phyloP scores from a whole-genome alignment of 73 alveolate species.

The Strombidium stylifer region DNA sequence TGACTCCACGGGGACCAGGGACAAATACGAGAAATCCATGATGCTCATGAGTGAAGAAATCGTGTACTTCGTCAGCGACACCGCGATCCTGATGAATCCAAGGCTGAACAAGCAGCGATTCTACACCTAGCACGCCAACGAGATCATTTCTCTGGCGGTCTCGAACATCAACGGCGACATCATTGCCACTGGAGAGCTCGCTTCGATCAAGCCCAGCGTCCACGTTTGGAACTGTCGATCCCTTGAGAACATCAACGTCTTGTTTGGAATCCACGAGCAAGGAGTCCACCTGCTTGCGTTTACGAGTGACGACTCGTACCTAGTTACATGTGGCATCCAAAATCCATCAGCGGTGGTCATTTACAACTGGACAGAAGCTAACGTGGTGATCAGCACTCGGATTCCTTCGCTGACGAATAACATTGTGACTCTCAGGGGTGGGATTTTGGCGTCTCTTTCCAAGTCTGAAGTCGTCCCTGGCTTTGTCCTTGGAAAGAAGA shows the following conservation, averaged over 20 bases:
- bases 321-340: constrained; percentile 83
- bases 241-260: constrained; percentile 69
- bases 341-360: constrained; percentile 75
- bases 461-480: constrained; percentile 11
- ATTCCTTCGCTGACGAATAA: constrained; percentile 55
- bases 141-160: constrained; percentile 81
- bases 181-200: constrained; percentile 78
- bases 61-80: constrained; percentile 84
- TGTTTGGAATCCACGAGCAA: constrained; percentile 89
- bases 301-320: constrained; percentile 59
- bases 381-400: constrained; percentile 62
- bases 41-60: constrained; percentile 68
- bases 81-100: constrained; percentile 81
- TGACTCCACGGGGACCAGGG: constrained; percentile 66
- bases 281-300: constrained; percentile 79
- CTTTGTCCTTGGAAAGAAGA: constrained; percentile 23
- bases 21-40: constrained; percentile 25
- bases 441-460: constrained; percentile 14
- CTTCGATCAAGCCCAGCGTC: constrained; percentile 83
- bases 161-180: constrained; percentile 85
- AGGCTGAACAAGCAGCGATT: constrained; percentile 81
- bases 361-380: constrained; percentile 78
- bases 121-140: constrained; percentile 90
- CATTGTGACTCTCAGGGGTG: constrained; percentile 60
- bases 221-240: constrained; percentile 92